Evolutionary conservation across 2,329 filamentous ascomycete genomes (phyloP), one percentile per base, ranked within the genome.

Genomic region (Aspergillus versicolor): DNA sequence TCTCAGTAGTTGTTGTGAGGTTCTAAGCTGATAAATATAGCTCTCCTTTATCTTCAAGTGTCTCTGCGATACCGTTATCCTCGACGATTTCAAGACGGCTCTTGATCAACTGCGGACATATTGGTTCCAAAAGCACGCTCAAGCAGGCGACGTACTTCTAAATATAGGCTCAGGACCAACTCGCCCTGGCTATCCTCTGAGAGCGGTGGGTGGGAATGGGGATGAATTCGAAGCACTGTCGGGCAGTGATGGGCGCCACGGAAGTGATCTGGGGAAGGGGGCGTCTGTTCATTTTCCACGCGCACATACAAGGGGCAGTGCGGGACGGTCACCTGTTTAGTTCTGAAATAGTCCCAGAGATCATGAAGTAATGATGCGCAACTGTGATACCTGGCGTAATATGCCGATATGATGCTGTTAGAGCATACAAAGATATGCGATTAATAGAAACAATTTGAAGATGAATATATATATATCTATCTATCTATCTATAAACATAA

Each of bases 1-100:
- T 11, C 27, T 30, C 27, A 3, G 3, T 30, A 9, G 3, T 30
- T 30, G 9, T 4, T 30, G 27, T 11, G 27, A 30, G 27, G 13
- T n/a, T n/a, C 3, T 5, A n/a, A 47, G 19, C 3, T 55, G 11
- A 50, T 3, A 15, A 6, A 30, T 11, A 24, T 42, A 74, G 73
- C 67, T 86, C 11, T 80, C 82, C 0, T 84, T 86, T 45, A 81
- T 87, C 21, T 87, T 87, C 77, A 88, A 88, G 71, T 88, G 86
- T 59, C 77, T 88, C 46, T 87, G 85, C 19, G 86, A 88, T 65
- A 84, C 82, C 0, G 84, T 88, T 51, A 81, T 88, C 51, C 80
- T 88, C 11, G 86, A 88, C 65, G 86, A 88, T 64, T 88, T 88
- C 79, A 88, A 88, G 65, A 86, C 84, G 3, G 79, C 78, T 0